phyloP scores from a whole-genome alignment of 441 rosid genomes.

The Isatis lusitanica region DNA sequence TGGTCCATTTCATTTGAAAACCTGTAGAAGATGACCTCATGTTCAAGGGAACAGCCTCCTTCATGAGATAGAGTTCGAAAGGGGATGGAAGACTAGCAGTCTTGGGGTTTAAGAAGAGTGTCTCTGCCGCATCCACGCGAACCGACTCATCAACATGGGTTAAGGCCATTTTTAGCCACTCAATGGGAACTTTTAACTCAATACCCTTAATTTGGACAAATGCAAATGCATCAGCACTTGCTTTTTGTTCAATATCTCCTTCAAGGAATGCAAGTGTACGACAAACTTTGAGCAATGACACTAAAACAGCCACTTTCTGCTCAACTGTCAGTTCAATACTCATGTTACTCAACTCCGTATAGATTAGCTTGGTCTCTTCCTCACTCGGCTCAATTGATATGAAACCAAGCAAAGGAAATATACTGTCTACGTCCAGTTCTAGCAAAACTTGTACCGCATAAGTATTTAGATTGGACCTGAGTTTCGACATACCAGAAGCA shows the following conservation, averaged over 20 bases:
- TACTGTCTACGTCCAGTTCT: constrained; percentile 81
- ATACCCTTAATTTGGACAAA: constrained; percentile 67
- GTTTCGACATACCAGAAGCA: constrained; percentile 89
- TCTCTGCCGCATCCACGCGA: constrained; percentile 94
- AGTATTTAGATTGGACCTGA: constrained; percentile 90
- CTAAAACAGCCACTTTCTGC: constrained; percentile 78
- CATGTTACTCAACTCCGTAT: constrained; percentile 40
- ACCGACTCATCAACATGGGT: constrained; percentile 89
- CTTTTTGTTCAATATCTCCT: constrained; percentile 75
- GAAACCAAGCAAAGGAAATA: constrained; percentile 82
- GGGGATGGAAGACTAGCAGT: constrained; percentile 83
- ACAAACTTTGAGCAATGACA: constrained; percentile 89
- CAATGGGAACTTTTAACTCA: constrained; percentile 64
- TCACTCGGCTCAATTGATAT: constrained; percentile 58
- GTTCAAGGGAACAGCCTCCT: constrained; percentile 86
- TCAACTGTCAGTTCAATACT: constrained; percentile 55
- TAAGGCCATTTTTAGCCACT: constrained; percentile 88
- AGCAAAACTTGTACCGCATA: constrained; percentile 85
- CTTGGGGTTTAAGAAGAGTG: constrained; percentile 90
- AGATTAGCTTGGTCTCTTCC: constrained; percentile 48
- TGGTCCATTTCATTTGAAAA: constrained; percentile 99
- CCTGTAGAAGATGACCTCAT: constrained; percentile 96
- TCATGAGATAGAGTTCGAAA: constrained; percentile 77
- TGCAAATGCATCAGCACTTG: constrained; percentile 46
- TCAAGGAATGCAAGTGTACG: constrained; percentile 88